Conservation (phyloP, 345 rosid genomes). For the Gossypium sturtianum region DNA sequence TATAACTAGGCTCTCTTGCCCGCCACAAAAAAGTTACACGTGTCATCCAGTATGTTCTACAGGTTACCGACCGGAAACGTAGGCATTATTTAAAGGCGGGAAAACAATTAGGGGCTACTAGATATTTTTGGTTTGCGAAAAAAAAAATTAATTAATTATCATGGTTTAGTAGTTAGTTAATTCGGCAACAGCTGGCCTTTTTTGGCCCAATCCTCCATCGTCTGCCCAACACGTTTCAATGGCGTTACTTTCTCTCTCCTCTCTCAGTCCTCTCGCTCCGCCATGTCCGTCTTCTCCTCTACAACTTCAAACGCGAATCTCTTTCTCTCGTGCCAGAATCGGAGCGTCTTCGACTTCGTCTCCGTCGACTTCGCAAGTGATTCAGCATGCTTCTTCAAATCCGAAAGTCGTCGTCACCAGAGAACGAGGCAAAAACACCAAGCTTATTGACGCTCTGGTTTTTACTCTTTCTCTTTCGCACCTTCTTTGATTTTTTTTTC, state of each 20-base stretch:
- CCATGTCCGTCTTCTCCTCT: constrained; percentile 18
- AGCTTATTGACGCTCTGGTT: constrained; percentile 78
- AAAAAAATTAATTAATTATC: constrained; percentile 5
- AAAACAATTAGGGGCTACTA: not conserved
- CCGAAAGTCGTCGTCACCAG: constrained; percentile 86
- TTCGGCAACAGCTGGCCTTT: constrained; percentile 26
- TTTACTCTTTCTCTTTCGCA: not conserved
- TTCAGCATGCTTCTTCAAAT: constrained; percentile 11
- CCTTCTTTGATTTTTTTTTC: not conserved
- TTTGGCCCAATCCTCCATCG: not conserved
- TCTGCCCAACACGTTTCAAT: constrained; percentile 29
- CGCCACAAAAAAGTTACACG: not conserved
- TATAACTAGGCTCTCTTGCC: not conserved
- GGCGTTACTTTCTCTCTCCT: constrained; percentile 25
- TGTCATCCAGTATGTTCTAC: not conserved
- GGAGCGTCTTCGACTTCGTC: constrained; percentile 17
- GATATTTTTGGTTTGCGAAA: not conserved
- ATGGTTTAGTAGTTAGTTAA: constrained; percentile 9
- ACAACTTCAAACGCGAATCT: constrained; percentile 20
- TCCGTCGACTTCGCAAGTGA: not conserved
- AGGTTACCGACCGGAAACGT: not conserved
- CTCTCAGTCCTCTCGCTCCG: constrained; percentile 19
- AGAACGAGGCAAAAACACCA: constrained; percentile 85
- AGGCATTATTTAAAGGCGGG: not conserved
- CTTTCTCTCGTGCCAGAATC: constrained; percentile 5